Percentiles rank a stretch among this genome's conserved stretches.
Conservation (phyloP, 345 rosid species). For the Microcos paniculata region DNA sequence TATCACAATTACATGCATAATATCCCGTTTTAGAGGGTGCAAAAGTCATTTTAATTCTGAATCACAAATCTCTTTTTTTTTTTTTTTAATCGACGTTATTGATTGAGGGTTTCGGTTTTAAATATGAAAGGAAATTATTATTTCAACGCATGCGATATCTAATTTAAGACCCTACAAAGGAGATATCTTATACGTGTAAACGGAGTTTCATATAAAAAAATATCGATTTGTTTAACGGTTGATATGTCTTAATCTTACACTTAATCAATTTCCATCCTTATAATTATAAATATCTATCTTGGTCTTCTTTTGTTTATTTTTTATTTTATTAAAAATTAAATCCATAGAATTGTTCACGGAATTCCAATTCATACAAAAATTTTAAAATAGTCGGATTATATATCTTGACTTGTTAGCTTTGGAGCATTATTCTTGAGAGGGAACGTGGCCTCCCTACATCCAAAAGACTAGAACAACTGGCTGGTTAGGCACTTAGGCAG, state of each 20-base stretch:
- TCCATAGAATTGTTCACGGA: background rate
- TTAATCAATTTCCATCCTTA: too few relatives aligned
- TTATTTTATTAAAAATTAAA: background rate
- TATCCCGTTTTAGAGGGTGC: background rate
- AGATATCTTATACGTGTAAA: background rate
- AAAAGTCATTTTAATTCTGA: background rate
- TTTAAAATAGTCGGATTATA: slow-evolving; percentile 12
- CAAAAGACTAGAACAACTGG: slow-evolving; percentile 21
- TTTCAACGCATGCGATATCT: background rate
- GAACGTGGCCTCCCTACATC: slow-evolving; percentile 32
- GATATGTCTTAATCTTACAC: background rate
- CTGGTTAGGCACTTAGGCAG: slow-evolving; percentile 24
- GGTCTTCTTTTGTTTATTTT: too few relatives aligned
- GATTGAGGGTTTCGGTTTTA: background rate
- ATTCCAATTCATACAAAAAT: background rate
- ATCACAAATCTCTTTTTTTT: background rate
- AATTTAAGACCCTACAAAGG: background rate
- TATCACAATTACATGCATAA: background rate
- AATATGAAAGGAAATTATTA: background rate
- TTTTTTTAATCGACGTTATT: background rate
- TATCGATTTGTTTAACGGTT: background rate
- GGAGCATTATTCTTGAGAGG: background rate
- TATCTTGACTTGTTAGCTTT: slow-evolving; percentile 13
- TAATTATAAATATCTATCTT: too few relatives aligned
- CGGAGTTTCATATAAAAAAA: background rate